Conservation (phyloP, 495 filamentous ascomycete genomes). For the Cercophora sp. region DNA sequence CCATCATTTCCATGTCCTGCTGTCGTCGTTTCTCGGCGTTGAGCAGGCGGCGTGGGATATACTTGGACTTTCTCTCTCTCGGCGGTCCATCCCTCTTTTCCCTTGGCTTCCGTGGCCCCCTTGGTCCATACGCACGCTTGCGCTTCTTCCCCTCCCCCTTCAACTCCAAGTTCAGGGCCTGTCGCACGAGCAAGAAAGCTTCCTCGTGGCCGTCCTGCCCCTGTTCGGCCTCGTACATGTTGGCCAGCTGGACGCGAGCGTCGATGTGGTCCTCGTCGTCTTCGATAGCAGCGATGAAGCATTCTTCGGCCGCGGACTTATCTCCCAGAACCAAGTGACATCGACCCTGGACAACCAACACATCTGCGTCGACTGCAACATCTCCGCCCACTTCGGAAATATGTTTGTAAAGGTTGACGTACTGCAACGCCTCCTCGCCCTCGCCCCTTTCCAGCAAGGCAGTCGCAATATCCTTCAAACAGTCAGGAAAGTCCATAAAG, state of each 20-base stretch:
- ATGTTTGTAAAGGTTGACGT: constrained; percentile 64
- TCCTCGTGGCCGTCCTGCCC: constrained; percentile 55
- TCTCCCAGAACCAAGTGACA: constrained; percentile 64
- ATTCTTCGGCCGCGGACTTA: constrained; percentile 65
- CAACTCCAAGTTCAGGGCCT: constrained; percentile 60
- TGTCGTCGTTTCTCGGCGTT: constrained; percentile 32
- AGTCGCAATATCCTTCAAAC: constrained; percentile 70
- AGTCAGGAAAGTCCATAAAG: constrained; percentile 63
- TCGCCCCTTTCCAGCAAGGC: constrained; percentile 55
- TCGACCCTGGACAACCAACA: constrained; percentile 66
- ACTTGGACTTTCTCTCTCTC: constrained; percentile 23
- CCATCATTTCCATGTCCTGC: constrained; percentile 42
- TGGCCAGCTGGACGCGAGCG: constrained; percentile 66
- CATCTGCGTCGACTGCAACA: constrained; percentile 51
- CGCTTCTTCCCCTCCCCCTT: constrained; percentile 29
- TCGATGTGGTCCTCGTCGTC: constrained; percentile 64
- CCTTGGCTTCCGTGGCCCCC: constrained; percentile 19
- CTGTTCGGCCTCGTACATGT: constrained; percentile 69
- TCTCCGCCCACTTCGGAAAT: constrained; percentile 53
- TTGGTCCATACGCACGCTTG: constrained; percentile 13
- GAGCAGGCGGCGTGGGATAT: constrained; percentile 33
- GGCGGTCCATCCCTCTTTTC: constrained; percentile 18
- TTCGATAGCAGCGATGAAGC: constrained; percentile 66
- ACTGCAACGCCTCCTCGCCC: constrained; percentile 64
- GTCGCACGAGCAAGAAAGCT: constrained; percentile 68